A percentile compares a stretch with the other conserved stretches of the same genome.
Conservation (phyloP, 192 early-diverging fungal species). For the Funneliformis geosporum region DNA sequence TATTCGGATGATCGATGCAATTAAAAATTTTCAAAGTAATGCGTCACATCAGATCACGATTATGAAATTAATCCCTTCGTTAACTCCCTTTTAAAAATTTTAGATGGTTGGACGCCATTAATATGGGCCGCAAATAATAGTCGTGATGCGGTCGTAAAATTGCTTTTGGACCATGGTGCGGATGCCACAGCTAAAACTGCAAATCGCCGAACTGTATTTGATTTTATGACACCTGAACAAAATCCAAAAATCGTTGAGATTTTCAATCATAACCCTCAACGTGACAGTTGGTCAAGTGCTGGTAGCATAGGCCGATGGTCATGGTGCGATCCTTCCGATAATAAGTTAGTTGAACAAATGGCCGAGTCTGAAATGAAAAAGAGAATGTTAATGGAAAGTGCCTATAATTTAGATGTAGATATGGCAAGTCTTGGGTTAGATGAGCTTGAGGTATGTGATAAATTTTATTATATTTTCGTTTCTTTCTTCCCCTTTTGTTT, state of each 20-base stretch:
- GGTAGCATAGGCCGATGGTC: slow-evolving; percentile 36
- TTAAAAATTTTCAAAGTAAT: too few relatives aligned
- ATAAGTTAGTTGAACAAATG: slow-evolving; percentile 45
- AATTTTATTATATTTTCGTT: too few relatives aligned
- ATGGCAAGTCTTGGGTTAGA: slow-evolving; percentile 45
- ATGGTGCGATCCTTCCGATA: slow-evolving; percentile 40
- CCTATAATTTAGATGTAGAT: slow-evolving; percentile 48
- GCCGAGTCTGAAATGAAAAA: slow-evolving; percentile 46
- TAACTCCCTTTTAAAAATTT: neutral
- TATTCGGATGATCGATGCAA: neutral
- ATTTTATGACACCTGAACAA: slow-evolving; percentile 62
- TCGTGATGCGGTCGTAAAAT: slow-evolving; percentile 68
- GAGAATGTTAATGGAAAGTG: slow-evolving; percentile 48
- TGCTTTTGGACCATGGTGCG: slow-evolving; percentile 82
- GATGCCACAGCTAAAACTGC: slow-evolving; percentile 63
- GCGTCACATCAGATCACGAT: too few relatives aligned
- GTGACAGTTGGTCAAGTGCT: slow-evolving; percentile 46
- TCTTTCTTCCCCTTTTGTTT: neutral
- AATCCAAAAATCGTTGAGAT: slow-evolving; percentile 56
- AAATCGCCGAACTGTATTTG: slow-evolving; percentile 72
- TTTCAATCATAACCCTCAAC: slow-evolving; percentile 44
- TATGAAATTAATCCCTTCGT: slow-evolving; percentile 13
- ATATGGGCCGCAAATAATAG: slow-evolving; percentile 91
- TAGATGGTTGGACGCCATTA: slow-evolving; percentile 84
- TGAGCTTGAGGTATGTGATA: slow-evolving; percentile 39